A percentile compares a stretch with the other conserved stretches of the same genome.
Conservation (phyloP, 805 yeast species). For the Ogataea parapolymorpha region DNA sequence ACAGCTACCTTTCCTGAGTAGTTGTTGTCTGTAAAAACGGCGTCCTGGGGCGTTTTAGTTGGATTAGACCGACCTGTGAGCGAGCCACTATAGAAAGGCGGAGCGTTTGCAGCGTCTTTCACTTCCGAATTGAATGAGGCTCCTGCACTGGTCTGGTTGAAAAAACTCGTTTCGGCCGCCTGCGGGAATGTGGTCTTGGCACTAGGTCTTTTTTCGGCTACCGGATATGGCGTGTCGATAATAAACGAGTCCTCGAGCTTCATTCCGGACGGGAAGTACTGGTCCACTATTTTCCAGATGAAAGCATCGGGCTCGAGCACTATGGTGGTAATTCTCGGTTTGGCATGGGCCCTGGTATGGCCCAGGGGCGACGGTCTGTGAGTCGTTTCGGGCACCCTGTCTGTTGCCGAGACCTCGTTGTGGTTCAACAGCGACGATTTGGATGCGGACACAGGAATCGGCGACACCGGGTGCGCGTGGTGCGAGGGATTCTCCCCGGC, state of each 20-base stretch:
- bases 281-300: conserved; percentile 57
- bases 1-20: conserved; percentile 24
- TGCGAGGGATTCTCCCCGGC: background rate
- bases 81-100: conserved; percentile 8
- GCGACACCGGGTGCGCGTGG: conserved; percentile 24
- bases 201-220: conserved; percentile 6
- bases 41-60: conserved; percentile 14
- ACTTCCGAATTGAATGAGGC: conserved; percentile 8
- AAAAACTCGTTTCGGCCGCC: background rate
- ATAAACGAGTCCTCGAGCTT: conserved; percentile 59
- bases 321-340: background rate
- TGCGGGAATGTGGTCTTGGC: background rate
- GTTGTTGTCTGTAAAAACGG: conserved; percentile 10
- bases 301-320: conserved; percentile 57
- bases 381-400: conserved; percentile 6
- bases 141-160: conserved; percentile 1
- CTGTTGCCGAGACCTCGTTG: conserved; percentile 5
- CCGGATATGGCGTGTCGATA: conserved; percentile 43
- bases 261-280: conserved; percentile 67
- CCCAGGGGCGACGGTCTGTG: conserved; percentile 2
- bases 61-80: conserved; percentile 12
- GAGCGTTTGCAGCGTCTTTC: conserved; percentile 10
- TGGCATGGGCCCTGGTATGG: background rate
- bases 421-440: conserved; percentile 22
- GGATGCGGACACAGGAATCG: conserved; percentile 27